phyloP scores from a whole-genome alignment of 768 basidiomycete genomes.

The Grammothele lineata region DNA sequence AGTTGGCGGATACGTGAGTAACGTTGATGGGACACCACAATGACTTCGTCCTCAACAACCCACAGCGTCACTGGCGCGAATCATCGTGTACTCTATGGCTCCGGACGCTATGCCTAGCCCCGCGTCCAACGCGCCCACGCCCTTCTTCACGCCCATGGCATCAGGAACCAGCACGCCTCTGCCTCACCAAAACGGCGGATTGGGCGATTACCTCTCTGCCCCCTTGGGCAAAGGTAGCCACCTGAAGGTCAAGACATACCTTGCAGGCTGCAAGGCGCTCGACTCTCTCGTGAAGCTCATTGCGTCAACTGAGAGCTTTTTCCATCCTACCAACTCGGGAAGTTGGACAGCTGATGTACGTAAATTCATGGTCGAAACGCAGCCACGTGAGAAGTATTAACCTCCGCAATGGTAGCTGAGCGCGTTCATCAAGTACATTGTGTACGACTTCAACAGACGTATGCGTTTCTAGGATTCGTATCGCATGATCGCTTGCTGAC shows the following conservation, averaged over 20 bases:
- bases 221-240: constrained; percentile 46
- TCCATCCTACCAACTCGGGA: constrained; percentile 87
- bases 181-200: constrained; percentile 36
- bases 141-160: constrained; percentile 64
- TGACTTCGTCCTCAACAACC: neutral
- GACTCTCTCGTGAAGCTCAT: constrained; percentile 84
- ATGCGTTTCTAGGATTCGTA: constrained; percentile 13
- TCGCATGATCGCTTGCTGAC: too few relatives aligned
- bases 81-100: constrained; percentile 88
- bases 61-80: constrained; percentile 72
- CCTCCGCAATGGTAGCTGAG: constrained; percentile 49
- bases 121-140: constrained; percentile 64
- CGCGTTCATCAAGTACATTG: constrained; percentile 82
- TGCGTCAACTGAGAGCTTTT: constrained; percentile 85
- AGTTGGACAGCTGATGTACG: constrained; percentile 74
- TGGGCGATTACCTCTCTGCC: constrained; percentile 57
- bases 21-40: neutral
- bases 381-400: too few relatives aligned
- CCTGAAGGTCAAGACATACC: constrained; percentile 47
- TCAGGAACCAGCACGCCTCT: constrained; percentile 60
- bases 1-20: constrained; percentile 68
- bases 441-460: constrained; percentile 84
- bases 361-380: too few relatives aligned
- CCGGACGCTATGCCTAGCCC: constrained; percentile 55
- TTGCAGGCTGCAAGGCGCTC: constrained; percentile 82